Evolutionary conservation across 1,284 basidiomycete genomes (phyloP), one percentile per base, ranked within the genome.

Genomic region (Heterobasidion annosum): DNA sequence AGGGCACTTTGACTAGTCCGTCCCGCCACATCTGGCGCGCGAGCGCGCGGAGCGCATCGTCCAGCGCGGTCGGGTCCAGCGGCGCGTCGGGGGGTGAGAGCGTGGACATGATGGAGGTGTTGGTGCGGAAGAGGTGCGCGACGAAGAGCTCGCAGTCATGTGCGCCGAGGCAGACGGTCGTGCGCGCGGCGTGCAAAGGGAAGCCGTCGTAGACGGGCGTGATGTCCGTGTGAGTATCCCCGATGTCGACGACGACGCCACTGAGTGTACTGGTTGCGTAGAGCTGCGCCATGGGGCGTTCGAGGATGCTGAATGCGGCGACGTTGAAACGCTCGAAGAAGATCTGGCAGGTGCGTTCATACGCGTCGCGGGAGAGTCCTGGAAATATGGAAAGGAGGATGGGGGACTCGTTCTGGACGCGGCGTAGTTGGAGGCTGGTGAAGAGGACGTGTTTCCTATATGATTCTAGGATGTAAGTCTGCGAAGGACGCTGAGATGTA

Each of bases 321-420:
- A 88, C 85, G 66, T 98, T 97, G 78, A 98, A 91, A n/a, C 86
- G 82, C 67, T 98, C 95, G 65, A 98, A 99, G 67, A 97, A 93
- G 55, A 94, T 77, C 65, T 91, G 92, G 60, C 88, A 88, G 64
- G 88, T 77, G 48, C 76, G 77, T 64, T 96, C 91, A 65, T 87
- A 81, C 5, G 82, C 78, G 53, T 79, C 75, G 52, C 88, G 79
- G n/a, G 90, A 78, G 18, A 93, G 77, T 18, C 86, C 83, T 0
- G 86, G 70, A 1, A 79, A 74, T 52, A 95, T 74, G 44, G 86
- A 85, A 54, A 96, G 77, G 50, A 95, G 76, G 54, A 91, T 80
- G 12, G 91, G 90, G 9, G 89, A 93, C 65, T 93, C 89, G 68
- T 97, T 97, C 62, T 90, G 88, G 5, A 83, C 82, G 52, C 91